These are phyloP conservation scores for Xylariaceae sp. DNA, from an alignment of 2,329 filamentous ascomycete genomes.

Conservation along the genomic window DNA sequence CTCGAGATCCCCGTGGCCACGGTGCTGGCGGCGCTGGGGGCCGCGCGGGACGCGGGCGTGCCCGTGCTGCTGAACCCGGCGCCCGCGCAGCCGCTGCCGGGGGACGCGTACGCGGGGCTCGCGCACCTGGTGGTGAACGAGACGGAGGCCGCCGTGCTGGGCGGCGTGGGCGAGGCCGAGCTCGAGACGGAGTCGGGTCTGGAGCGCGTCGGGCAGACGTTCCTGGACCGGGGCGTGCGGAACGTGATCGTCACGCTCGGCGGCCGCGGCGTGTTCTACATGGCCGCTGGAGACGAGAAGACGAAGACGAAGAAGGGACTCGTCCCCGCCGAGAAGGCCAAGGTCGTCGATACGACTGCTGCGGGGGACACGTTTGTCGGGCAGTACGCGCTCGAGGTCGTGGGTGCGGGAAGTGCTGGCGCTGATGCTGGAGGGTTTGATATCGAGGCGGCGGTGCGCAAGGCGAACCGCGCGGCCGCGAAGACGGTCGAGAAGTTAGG, in stretches of 20 bases:
- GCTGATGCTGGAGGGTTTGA: conserved; percentile 47
- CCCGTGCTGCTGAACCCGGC: conserved; percentile 85
- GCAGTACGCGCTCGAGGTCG: conserved; percentile 78
- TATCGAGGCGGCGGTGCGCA: conserved; percentile 63
- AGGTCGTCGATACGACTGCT: conserved; percentile 89
- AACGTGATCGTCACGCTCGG: conserved; percentile 88
- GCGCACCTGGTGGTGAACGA: conserved; percentile 89
- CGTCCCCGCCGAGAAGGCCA: conserved; percentile 70
- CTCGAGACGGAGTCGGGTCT: conserved; percentile 55
- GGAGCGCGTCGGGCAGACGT: conserved; percentile 58
- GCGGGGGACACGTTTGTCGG: conserved; percentile 96
- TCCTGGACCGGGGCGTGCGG: conserved; percentile 71
- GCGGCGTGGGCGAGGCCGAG: conserved; percentile 56
- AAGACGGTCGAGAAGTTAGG: conserved; percentile 70
- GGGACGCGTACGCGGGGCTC: conserved; percentile 68
- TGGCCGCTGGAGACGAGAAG: no score
- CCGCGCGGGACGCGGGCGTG: conserved; percentile 55
- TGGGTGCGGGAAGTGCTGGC: conserved; percentile 44
- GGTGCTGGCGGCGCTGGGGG: conserved; percentile 64
- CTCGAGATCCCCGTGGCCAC: conserved; percentile 75
- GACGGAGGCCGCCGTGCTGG: conserved; percentile 80
- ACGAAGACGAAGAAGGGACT: conserved; percentile 49
- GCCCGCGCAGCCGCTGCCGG: conserved; percentile 72
- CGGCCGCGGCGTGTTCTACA: conserved; percentile 75
- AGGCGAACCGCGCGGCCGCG: conserved; percentile 67